These are phyloP conservation scores for Panicum virgatum DNA, from an alignment of 202 grass and related monocot species.

Conservation along the genomic window DNA sequence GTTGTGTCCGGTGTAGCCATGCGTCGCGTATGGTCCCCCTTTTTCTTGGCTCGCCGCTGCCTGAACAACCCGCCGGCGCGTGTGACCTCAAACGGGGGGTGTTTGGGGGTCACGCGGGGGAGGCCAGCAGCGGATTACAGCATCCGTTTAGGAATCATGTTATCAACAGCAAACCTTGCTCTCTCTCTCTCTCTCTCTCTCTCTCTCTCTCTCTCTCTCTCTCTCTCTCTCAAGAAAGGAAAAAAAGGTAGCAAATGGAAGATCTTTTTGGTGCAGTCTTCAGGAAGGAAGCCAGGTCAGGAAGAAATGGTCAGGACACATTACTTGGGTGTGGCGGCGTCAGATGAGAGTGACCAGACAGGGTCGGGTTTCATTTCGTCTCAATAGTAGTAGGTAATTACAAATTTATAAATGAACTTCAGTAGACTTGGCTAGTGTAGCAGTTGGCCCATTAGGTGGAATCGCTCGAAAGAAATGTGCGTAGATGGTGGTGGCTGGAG, in stretches of 20 bases:
- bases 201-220: no score
- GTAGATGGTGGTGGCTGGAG: slow-evolving; percentile 3
- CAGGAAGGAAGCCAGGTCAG: neutral
- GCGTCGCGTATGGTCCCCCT: neutral
- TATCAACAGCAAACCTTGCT: neutral
- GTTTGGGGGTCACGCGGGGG: slow-evolving; percentile 29
- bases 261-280: neutral
- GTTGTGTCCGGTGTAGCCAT: neutral
- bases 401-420: neutral
- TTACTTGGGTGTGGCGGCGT: neutral
- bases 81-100: neutral
- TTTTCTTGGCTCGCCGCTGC: neutral
- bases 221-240: no score
- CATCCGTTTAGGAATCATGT: slow-evolving; percentile 10
- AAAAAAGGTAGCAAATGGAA: no score
- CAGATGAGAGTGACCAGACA: neutral
- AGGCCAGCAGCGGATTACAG: slow-evolving; percentile 28
- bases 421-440: slow-evolving; percentile 25
- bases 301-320: neutral
- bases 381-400: neutral
- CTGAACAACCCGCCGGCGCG: no score
- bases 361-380: neutral
- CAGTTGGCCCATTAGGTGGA: slow-evolving; percentile 47
- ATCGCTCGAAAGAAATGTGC: neutral
- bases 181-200: no score